Evolutionary conservation across 805 yeast species (phyloP), one percentile per base, ranked within the genome.

Genomic region (Kodamaea sagamina): DNA sequence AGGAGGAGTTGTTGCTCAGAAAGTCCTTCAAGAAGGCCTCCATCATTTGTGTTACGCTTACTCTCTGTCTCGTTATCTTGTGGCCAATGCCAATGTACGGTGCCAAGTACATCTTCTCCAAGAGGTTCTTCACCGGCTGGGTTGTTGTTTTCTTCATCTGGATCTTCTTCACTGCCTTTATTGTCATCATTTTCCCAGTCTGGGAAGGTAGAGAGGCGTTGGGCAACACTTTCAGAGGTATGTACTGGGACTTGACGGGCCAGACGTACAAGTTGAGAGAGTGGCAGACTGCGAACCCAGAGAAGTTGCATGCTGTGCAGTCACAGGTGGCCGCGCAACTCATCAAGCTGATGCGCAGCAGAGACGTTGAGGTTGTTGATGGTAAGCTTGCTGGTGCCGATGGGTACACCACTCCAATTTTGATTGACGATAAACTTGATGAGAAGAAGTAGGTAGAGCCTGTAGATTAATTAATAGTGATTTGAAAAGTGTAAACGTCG

Each of bases 21-120:
- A 75, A 67, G 53, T 81, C 87, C 6, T 75, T 86, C 38, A 82
- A 76, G 52, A 65, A 67, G 31, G 93, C 90, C 1, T 76, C 78
- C 27, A 66, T 66, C 42, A 67, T 86, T 31, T 84, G 90, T 59
- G 62, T 78, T 2, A 65, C 76, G 32, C 72, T 87, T 51, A 80
- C 88, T 4, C 52, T 87, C 6, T 72, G 83, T 36, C 67, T 89
- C 39, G 65, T 89, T 24, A 75, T 89, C 18, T 57, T 89, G 22
- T 88, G 95, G 93, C 97, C 97, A 55, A 86, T 89, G 89, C 96
- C 97, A 51, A 84, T 89, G 93, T 89, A 84, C 61, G 97, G 96
- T 24, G 58, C 84, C 4, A 74, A 77, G 3, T 89, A 89, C 58
- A 71, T 89, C 31, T 89, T 89, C 65, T 79, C 87, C 41, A 82